These are phyloP conservation scores for Trypanosoma brucei DNA, from an alignment of 208 protist species.

Conservation along the genomic window DNA sequence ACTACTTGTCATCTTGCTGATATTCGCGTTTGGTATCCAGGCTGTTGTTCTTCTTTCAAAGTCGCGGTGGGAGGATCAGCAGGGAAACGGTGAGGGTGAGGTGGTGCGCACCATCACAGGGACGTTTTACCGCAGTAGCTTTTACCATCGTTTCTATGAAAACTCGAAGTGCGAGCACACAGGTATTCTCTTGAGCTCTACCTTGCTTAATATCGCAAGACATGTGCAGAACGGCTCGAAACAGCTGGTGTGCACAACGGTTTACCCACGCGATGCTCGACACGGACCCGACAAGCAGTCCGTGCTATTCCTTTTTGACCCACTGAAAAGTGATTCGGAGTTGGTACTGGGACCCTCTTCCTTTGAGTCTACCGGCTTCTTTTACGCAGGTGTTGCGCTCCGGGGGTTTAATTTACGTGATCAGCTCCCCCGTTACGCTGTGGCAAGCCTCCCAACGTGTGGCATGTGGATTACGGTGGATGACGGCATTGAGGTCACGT, in stretches of 20 bases:
- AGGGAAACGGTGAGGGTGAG: background rate
- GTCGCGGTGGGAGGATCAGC: no score
- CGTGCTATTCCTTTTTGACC: conserved; percentile 61
- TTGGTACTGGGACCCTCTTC: conserved; percentile 11
- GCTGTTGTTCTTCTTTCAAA: no score
- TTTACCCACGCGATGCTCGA: background rate
- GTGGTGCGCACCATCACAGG: conserved; percentile 17
- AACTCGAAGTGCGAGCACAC: conserved; percentile 2
- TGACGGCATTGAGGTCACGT: conserved; percentile 46
- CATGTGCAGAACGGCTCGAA: background rate
- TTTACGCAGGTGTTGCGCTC: conserved; percentile 1
- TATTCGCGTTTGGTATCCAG: no score
- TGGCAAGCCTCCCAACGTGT: conserved; percentile 38
- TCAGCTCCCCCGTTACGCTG: conserved; percentile 29
- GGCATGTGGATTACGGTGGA: conserved; percentile 32
- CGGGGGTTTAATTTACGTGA: conserved; percentile 8
- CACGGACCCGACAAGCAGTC: conserved; percentile 39
- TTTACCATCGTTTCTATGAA: conserved; percentile 1
- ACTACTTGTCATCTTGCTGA: no score
- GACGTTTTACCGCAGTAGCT: conserved; percentile 5
- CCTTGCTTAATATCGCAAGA: conserved; percentile 8
- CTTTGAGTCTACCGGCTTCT: conserved; percentile 15
- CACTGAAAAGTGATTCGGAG: conserved; percentile 25
- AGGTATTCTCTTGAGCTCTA: conserved; percentile 23
- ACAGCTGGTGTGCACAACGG: background rate